These are phyloP conservation scores for Polyporus arcularius DNA, from an alignment of 768 basidiomycete species.

Conservation along the genomic window DNA sequence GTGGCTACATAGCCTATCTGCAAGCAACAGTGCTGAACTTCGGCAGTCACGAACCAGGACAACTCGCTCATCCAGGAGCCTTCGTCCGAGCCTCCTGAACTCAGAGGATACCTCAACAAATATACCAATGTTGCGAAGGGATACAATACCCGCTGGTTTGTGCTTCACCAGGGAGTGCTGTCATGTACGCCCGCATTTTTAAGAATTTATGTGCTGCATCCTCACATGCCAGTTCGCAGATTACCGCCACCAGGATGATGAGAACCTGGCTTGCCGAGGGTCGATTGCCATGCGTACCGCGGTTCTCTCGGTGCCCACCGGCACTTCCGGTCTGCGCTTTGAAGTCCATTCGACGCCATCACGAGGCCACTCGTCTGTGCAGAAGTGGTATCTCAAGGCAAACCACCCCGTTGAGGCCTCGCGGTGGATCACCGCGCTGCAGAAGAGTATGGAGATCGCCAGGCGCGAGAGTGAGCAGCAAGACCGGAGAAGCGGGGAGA, in stretches of 20 bases:
- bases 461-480: slow-evolving; percentile 39
- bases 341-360: slow-evolving; percentile 72
- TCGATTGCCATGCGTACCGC: slow-evolving; percentile 88
- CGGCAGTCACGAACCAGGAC: slow-evolving; percentile 86
- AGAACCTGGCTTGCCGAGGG: slow-evolving; percentile 80
- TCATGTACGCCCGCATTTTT: slow-evolving; percentile 56
- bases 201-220: neutral
- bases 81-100: slow-evolving; percentile 52
- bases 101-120: slow-evolving; percentile 86
- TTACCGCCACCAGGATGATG: slow-evolving; percentile 90
- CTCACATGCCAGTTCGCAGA: slow-evolving; percentile 38
- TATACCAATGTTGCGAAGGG: slow-evolving; percentile 92
- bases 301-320: slow-evolving; percentile 51
- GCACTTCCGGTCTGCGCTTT: slow-evolving; percentile 69
- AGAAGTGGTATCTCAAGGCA: slow-evolving; percentile 84
- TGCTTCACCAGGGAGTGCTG: slow-evolving; percentile 81
- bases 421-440: slow-evolving; percentile 81
- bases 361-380: slow-evolving; percentile 46
- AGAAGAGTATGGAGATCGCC: slow-evolving; percentile 72
- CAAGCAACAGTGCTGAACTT: too few species aligned
- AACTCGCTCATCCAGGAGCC: slow-evolving; percentile 61
- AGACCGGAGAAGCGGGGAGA: slow-evolving; percentile 48
- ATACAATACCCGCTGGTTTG: slow-evolving; percentile 90
- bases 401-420: slow-evolving; percentile 89
- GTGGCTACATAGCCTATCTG: too few species aligned